These are phyloP conservation scores for Cicer pinnatifidum DNA, from an alignment of 306 rosid genomes.

Conservation along the genomic window DNA sequence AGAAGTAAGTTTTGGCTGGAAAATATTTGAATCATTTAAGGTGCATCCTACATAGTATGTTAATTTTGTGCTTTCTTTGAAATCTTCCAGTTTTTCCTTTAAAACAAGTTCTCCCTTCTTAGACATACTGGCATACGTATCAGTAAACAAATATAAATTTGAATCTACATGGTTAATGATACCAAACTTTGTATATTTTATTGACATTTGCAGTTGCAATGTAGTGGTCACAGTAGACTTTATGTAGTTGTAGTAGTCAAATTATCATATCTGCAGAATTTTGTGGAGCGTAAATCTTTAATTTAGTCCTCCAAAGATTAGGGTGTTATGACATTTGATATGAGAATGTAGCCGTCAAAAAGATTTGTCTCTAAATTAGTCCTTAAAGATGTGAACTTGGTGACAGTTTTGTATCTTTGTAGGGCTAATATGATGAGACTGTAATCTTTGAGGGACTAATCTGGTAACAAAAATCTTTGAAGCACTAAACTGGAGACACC, in stretches of 20 bases:
- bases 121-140: conserved; percentile 8
- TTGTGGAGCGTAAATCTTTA: conserved; percentile 13
- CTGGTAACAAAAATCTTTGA: background rate
- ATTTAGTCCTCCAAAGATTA: background rate
- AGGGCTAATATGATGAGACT: background rate
- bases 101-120: conserved; percentile 25
- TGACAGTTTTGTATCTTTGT: conserved; percentile 11
- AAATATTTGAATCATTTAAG: conserved; percentile 26
- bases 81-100: conserved; percentile 26
- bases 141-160: conserved; percentile 31
- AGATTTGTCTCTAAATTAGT: conserved; percentile 2
- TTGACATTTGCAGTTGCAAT: conserved; percentile 37
- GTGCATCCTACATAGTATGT: conserved; percentile 21
- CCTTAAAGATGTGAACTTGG: conserved; percentile 25
- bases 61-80: conserved; percentile 37
- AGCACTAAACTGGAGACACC: background rate
- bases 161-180: conserved; percentile 38
- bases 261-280: conserved; percentile 11
- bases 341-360: background rate
- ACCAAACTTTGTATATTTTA: conserved; percentile 25
- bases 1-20: conserved; percentile 67
- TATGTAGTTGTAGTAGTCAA: conserved; percentile 24
- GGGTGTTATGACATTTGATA: conserved; percentile 15
- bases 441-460: conserved; percentile 3
- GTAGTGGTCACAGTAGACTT: conserved; percentile 12